Evolutionary conservation across 225 moss, liverwort and hornwort genomes (phyloP).

Genomic region (Sphagnum tenellum): DNA sequence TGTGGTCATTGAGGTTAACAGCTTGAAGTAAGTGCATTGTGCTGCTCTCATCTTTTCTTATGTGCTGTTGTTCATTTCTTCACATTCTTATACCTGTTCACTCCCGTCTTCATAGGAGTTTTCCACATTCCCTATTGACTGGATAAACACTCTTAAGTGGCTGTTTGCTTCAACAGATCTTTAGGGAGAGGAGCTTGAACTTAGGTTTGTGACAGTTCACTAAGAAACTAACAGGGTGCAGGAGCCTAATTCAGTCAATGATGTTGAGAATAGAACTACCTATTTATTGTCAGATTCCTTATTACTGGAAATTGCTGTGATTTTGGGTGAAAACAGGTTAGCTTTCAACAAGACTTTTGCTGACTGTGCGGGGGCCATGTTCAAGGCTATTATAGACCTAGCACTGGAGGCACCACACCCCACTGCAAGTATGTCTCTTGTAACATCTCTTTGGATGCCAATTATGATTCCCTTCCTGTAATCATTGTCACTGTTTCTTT

Average conservation of each 20-base stretch:
- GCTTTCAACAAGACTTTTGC: conserved; percentile 75
- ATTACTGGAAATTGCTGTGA: not conserved
- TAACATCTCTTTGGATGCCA: not conserved
- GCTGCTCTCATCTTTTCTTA: not conserved
- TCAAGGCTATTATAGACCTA: conserved; percentile 63
- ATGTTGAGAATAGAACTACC: no score
- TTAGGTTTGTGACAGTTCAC: no score
- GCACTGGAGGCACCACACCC: conserved; percentile 52
- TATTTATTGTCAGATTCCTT: no score
- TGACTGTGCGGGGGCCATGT: conserved; percentile 97
- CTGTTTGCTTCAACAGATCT: no score
- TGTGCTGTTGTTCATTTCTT: not conserved
- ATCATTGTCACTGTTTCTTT: no score
- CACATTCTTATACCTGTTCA: conserved; percentile 1
- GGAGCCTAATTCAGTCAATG: no score
- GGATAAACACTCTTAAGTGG: not conserved
- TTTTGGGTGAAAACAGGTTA: conserved; percentile 38
- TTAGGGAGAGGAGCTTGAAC: no score
- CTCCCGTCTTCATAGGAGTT: not conserved
- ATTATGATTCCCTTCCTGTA: no score
- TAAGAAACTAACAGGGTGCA: no score
- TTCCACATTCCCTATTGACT: not conserved
- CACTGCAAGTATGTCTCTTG: conserved; percentile 42
- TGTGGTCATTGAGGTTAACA: conserved; percentile 86
- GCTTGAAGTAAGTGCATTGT: conserved; percentile 64